Base-by-base conservation (phyloP, 495 filamentous ascomycete species). In the Thozetella sp. region DNA sequence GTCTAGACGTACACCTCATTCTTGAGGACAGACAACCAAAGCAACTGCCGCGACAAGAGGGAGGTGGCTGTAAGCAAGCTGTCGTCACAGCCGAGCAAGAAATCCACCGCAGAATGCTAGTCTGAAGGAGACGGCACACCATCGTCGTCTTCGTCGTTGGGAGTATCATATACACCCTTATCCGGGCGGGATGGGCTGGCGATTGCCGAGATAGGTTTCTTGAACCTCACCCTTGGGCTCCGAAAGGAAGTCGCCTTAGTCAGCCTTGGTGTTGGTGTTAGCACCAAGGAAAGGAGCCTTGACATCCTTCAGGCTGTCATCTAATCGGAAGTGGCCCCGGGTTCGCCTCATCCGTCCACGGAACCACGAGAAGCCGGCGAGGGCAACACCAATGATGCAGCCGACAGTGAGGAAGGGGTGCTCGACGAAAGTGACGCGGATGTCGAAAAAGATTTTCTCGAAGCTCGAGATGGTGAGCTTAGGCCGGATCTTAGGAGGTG, bases 381-480 rank as follows among this genome's bases (percentile, higher is more conserved):
- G 61, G 11, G 80, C 61, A 26, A 86, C 76, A 10, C 83, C 82
- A 25, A 89, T 74, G 53, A 91, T 67, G 48, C 89, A 70, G 30
- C 83, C 84, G 57, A 90, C 68, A 53, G 86, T 86, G 57, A 93
- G 78, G 68, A 85, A 91, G 0, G 91, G 93, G 67, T 96, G 93
- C 43, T 83, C 83, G 45, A 78, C 72, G 64, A 88, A 85, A 63
- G 87, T 87, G 51, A 83, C 77, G 50, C 86, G 80, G 24, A 93
- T 83, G 60, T 86, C 85, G 74, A 94, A 95, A 74, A 94, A 90
- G 50, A 94, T 74, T 56, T 88, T 86, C 72, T 91, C 88, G 56
- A 97, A 76, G 25, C 80, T 79, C 54, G 89, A 88, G 61, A 92
- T 88, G 51, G 93, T 93, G 45, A 92, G 92, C 78, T 97, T 99